phyloP scores from a whole-genome alignment of 805 yeast genomes.

The Jamesozyma jinghongensis region DNA sequence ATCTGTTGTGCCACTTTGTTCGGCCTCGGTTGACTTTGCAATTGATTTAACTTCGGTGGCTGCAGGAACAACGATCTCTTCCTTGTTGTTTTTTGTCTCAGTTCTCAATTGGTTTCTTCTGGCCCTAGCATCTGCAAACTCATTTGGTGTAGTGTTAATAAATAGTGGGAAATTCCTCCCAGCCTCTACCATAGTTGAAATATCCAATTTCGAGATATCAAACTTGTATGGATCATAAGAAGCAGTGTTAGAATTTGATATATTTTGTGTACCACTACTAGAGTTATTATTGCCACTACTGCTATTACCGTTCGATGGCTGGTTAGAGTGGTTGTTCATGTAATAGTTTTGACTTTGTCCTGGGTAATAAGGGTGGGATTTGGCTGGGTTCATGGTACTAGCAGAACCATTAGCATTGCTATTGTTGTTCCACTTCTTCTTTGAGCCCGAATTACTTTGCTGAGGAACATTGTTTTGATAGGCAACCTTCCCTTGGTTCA shows the following conservation, averaged over 20 bases:
- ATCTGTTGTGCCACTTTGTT: neutral
- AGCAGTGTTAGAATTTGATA: slow-evolving; percentile 6
- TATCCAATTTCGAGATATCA: slow-evolving; percentile 16
- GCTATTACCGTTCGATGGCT: slow-evolving; percentile 1
- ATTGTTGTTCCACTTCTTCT: slow-evolving; percentile 21
- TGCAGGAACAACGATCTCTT: neutral
- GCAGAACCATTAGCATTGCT: slow-evolving; percentile 2
- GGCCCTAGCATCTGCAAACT: slow-evolving; percentile 26
- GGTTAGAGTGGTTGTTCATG: neutral
- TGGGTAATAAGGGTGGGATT: slow-evolving; percentile 11
- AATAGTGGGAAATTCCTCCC: slow-evolving; percentile 22
- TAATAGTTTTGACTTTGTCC: slow-evolving; percentile 10
- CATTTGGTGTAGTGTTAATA: slow-evolving; percentile 24
- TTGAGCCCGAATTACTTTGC: slow-evolving; percentile 12
- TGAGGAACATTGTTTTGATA: slow-evolving; percentile 14
- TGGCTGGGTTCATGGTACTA: slow-evolving; percentile 7
- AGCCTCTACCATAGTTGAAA: slow-evolving; percentile 4
- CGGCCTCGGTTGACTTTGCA: neutral
- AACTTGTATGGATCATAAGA: slow-evolving; percentile 20
- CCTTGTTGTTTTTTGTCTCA: slow-evolving; percentile 4
- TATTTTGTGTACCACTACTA: neutral
- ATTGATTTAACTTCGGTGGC: neutral
- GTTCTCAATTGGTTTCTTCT: slow-evolving; percentile 16
- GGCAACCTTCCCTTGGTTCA: slow-evolving; percentile 24
- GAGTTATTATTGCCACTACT: neutral